These are phyloP conservation scores for Tylopilus felleus DNA, from an alignment of 768 basidiomycete genomes.

Conservation along the genomic window DNA sequence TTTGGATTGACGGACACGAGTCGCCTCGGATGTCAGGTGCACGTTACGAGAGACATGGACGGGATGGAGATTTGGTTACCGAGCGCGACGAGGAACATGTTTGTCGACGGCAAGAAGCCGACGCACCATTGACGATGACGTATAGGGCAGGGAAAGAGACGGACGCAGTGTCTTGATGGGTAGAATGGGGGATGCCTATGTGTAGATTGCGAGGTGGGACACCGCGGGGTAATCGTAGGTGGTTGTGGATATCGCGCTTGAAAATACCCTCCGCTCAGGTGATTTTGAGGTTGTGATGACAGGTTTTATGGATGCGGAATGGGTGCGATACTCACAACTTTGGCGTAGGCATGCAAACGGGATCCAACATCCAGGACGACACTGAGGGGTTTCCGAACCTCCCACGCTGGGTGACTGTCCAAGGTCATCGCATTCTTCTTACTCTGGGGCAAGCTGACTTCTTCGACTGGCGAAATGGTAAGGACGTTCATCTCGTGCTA, in stretches of 20 bases:
- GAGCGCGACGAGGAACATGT: slow-evolving; percentile 94
- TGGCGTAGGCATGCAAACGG: no score
- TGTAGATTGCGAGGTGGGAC: not conserved
- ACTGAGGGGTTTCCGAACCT: no score
- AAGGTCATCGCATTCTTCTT: no score
- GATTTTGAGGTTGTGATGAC: not conserved
- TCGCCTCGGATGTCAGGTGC: slow-evolving; percentile 74
- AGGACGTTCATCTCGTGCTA: no score
- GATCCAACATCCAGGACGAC: no score
- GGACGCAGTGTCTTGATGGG: not conserved
- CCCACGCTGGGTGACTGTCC: no score
- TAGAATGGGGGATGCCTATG: not conserved
- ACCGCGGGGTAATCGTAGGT: slow-evolving; percentile 6
- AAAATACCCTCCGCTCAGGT: slow-evolving; percentile 14
- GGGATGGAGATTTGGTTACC: slow-evolving; percentile 85
- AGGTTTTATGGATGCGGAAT: not conserved
- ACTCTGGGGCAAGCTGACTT: no score
- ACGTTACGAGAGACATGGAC: slow-evolving; percentile 76
- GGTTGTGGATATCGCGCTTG: slow-evolving; percentile 15
- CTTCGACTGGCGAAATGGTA: no score
- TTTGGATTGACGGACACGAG: slow-evolving; percentile 96
- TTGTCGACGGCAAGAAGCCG: slow-evolving; percentile 76
- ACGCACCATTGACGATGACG: slow-evolving; percentile 45
- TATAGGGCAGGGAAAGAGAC: not conserved
- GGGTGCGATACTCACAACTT: not conserved